phyloP scores from a whole-genome alignment of 2,329 filamentous ascomycete genomes.

The Metarhizium guizhouense region DNA sequence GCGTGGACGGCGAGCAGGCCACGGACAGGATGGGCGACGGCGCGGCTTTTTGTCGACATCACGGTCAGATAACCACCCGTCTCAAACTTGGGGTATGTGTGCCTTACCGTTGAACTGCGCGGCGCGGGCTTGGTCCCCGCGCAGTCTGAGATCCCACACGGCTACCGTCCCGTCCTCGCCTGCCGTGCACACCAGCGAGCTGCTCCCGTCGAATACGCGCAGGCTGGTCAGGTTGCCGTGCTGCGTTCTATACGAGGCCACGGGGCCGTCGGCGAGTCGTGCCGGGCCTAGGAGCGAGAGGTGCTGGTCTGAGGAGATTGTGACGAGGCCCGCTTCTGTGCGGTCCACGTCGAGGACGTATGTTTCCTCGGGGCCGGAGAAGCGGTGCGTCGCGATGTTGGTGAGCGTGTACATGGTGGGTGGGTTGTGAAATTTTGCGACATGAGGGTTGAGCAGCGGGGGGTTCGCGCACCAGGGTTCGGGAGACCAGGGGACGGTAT shows the following conservation, averaged over 20 bases:
- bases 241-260: slow-evolving; percentile 38
- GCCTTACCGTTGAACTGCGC: slow-evolving; percentile 37
- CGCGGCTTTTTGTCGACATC: slow-evolving; percentile 24
- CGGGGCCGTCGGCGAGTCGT: slow-evolving; percentile 42
- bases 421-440: not conserved
- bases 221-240: slow-evolving; percentile 58
- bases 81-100: too few species aligned
- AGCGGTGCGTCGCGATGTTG: slow-evolving; percentile 20
- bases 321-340: slow-evolving; percentile 42
- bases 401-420: slow-evolving; percentile 25
- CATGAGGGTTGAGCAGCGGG: not conserved
- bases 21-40: slow-evolving; percentile 52
- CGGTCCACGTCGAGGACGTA: slow-evolving; percentile 52
- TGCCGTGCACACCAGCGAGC: slow-evolving; percentile 54
- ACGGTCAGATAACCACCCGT: too few species aligned
- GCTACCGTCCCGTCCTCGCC: slow-evolving; percentile 62
- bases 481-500: too few species aligned
- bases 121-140: slow-evolving; percentile 28
- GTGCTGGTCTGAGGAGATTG: slow-evolving; percentile 63
- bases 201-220: slow-evolving; percentile 41
- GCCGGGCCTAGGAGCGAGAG: slow-evolving; percentile 55
- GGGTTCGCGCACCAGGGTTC: too few species aligned
- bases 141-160: slow-evolving; percentile 55
- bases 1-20: slow-evolving; percentile 46
- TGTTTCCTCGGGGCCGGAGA: slow-evolving; percentile 25